Conservation (phyloP, 495 filamentous ascomycete species). For the Parmelia sp. region DNA sequence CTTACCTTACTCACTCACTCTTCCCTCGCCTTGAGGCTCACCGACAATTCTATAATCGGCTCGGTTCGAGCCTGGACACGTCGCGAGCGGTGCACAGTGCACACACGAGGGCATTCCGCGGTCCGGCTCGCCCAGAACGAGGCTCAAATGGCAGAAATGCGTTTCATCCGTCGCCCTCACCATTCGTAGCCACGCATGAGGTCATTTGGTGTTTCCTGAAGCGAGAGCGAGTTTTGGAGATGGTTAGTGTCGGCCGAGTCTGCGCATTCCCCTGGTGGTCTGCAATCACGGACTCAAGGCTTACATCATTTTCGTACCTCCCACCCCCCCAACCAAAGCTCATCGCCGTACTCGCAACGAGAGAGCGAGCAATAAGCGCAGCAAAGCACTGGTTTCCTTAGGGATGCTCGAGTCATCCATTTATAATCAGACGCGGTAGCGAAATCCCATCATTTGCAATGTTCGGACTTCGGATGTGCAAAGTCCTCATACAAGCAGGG, state of each 20-base stretch:
- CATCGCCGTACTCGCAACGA: background rate
- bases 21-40: background rate
- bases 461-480: background rate
- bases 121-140: background rate
- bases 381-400: background rate
- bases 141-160: background rate
- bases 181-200: background rate
- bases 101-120: too few species aligned
- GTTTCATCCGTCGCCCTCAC: background rate
- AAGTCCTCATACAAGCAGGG: background rate
- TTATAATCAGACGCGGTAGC: background rate
- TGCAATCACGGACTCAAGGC: background rate
- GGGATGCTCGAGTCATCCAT: background rate
- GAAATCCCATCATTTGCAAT: background rate
- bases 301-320: conserved; percentile 4
- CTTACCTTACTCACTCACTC: too few species aligned
- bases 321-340: too few species aligned
- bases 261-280: background rate
- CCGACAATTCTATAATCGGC: background rate
- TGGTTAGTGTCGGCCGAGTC: background rate
- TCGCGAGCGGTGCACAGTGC: too few species aligned
- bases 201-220: background rate
- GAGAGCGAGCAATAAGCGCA: background rate
- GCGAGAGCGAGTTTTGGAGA: background rate
- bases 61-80: too few species aligned